Base-by-base conservation (phyloP, 1,284 basidiomycete genomes). In the Fomitopsis palustris region DNA sequence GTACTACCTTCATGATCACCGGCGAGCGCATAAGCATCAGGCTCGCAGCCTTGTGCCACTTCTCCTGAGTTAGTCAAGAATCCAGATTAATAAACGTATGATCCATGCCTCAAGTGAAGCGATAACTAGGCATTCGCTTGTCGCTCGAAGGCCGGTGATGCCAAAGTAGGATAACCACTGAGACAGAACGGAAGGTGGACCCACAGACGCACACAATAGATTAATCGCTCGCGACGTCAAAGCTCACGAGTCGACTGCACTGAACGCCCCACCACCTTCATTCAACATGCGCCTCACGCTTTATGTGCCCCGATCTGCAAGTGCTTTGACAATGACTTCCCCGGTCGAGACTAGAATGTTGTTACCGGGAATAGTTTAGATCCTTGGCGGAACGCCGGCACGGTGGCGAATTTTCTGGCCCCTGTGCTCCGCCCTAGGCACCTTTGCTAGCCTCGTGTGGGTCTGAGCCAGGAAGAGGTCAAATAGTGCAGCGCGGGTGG, bases 151-250 rank as follows among this genome's bases (percentile, higher is more conserved):
- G 49, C 31, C 16, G 31, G 14, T 35, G 49, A 52, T 52, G 23
- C 31, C 23, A 45, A 55, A 55, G 19, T 9, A 41, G 31, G 39
- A 2, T 25, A 41, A 27, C 21, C 17, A 42, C n/a, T n/a, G n/a
- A 12, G 27, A 14, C 42, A 25, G 41, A 55, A 42, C 38, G 53
- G 21, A 59, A 33, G 43, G 56, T 53, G 64, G 64, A 65, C 62
- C 64, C 62, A 65, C 63, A 64, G 19, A 61, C 57, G 60, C 62
- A 63, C 64, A 65, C 62, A 61, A 42, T 31, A 53, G 56, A 60
- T 56, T 56, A 38, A 59, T 55, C 43, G 42, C 42, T 42, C n/a
- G 29, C 17, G n/a, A 33, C 8, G 25, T 25, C 37, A 31, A 52
- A 52, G 51, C 35, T 25, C 41, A n/a, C n/a, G n/a, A n/a, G 41